Base-by-base conservation (phyloP, 306 rosid species). In the Quercus parvula region DNA sequence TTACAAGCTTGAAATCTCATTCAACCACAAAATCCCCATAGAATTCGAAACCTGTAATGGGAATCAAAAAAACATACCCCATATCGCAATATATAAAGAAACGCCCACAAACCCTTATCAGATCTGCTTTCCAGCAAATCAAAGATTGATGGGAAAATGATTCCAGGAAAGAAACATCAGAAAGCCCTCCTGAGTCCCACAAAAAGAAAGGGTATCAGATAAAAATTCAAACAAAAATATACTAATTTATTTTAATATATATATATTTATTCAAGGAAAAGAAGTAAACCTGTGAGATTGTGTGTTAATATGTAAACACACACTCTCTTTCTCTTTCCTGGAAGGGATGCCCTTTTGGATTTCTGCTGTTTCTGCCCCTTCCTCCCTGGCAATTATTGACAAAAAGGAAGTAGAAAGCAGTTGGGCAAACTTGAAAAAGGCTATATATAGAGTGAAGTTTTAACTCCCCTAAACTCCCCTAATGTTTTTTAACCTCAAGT, bases 51-150 rank as follows among this genome's bases (percentile, higher is more conserved):
- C 59, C 69, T 44, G 7, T 24, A 70, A 63, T 20, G 61, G 74
- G 79, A 87, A 76, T 75, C 81, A 63, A 82, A 82, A 84, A 67
- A 77, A 82, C 82, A 71, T 89, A 89, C 92, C 92, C 92, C 92
- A 89, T 88, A 82, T 70, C 89, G 77, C 78, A 82, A 79, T 76
- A 56, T 3, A 61, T 38, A 38, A 7, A 9, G 73, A 49, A 59
- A 59, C 56, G 78, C 81, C 86, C 79, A 79, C 77, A 70, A 74
- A 81, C 78, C 84, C 59, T 64, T 46, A 17, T 67, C 75, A 71
- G 83, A 77, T 81, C 82, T 73, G 74, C 69, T 64, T 49, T 14
- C 63, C 54, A 31, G 70, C 20, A 70, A 74, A 68, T 25, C 30
- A 56, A 66, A 82, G 79, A 22, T 82, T 49, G 49, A 41, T 15